Base-by-base conservation (phyloP, 495 filamentous ascomycete species). In the Neurospora africana region DNA sequence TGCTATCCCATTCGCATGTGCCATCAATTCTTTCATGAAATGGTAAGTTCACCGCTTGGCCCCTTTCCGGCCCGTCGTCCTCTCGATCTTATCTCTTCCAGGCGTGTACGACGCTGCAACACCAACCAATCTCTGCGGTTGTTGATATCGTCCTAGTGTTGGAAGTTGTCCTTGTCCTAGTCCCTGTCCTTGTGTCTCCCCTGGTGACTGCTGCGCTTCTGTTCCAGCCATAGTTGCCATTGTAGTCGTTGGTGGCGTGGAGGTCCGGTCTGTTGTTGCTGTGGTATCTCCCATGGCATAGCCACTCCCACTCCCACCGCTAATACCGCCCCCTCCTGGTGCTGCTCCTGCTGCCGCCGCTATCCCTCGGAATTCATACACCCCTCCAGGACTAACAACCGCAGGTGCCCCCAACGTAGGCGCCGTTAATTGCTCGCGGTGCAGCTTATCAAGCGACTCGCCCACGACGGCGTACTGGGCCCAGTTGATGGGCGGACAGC, bases 401-500 rank as follows among this genome's bases (percentile, higher is more conserved):
- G 79, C 76, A 7, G 90, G 89, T 67, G 83, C 80, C 2, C 89
- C 91, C 19, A 86, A 75, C 33, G 80, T 82, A 0, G 93, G 93
- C 44, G 91, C 84, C 68, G 81, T 80, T 37, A 87, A 75, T 80
- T 96, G 92, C 80, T 95, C 91, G 71, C 88, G 86, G 81, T 97
- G 94, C 75, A 97, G 84, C 79, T 90, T 91, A 78, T 97, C 92
- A 61, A 97, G 81, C 13, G 91, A 85, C 71, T 91, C 90, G 35
- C 93, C 93, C 1, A 93, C 89, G 21, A 97, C 84, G 72, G 90
- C 91, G 78, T 97, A 97, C 78, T 96, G 93, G 7, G 88, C 87
- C 94, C 94, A 97, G 82, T 96, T 96, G 72, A 97, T 87, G 3
- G 92, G 90, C 33, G 94, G 94, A 83, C 89, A 91, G 40, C 93